Percentiles rank a stretch among this genome's conserved stretches.
Conservation (phyloP, 2,329 filamentous ascomycete species). For the Furcasterigmium furcatum region DNA sequence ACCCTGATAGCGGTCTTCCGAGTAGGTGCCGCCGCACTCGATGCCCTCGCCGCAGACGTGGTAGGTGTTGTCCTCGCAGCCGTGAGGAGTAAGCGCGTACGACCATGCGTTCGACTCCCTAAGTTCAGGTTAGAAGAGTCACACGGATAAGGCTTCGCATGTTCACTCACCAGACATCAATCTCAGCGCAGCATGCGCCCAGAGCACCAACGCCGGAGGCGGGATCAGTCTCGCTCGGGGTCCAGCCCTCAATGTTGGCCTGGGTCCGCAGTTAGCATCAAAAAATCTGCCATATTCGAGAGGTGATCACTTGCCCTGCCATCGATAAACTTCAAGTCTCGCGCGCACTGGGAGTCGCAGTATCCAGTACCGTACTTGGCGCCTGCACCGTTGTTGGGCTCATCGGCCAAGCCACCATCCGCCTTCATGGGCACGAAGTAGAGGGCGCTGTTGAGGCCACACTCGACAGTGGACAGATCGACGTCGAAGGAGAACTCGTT, state of each 20-base stretch:
- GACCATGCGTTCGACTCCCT: conserved; percentile 55
- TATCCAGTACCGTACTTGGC: conserved; percentile 57
- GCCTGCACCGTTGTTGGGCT: conserved; percentile 40
- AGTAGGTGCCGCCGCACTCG: conserved; percentile 45
- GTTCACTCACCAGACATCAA: conserved; percentile 51
- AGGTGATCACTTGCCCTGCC: conserved; percentile 40
- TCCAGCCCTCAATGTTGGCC: conserved; percentile 47
- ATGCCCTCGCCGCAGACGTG: conserved; percentile 38
- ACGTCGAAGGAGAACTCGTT: conserved; percentile 66
- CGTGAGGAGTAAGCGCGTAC: conserved; percentile 59
- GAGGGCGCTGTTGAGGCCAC: conserved; percentile 64
- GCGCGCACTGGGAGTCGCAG: conserved; percentile 48
- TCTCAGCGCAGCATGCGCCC: conserved; percentile 57
- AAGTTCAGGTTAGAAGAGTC: background rate
- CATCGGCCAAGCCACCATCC: conserved; percentile 47
- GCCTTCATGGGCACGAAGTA: conserved; percentile 58
- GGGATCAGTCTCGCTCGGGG: conserved; percentile 42
- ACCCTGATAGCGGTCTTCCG: conserved; percentile 50
- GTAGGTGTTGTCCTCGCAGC: conserved; percentile 47
- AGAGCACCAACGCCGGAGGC: conserved; percentile 47
- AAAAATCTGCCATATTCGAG: no score
- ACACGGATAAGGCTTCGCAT: background rate
- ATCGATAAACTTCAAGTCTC: conserved; percentile 50
- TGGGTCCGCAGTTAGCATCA: no score
- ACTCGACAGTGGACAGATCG: conserved; percentile 59